Evolutionary conservation across 2,329 filamentous ascomycete species (phyloP).

Genomic region (Clonostachys byssicola): DNA sequence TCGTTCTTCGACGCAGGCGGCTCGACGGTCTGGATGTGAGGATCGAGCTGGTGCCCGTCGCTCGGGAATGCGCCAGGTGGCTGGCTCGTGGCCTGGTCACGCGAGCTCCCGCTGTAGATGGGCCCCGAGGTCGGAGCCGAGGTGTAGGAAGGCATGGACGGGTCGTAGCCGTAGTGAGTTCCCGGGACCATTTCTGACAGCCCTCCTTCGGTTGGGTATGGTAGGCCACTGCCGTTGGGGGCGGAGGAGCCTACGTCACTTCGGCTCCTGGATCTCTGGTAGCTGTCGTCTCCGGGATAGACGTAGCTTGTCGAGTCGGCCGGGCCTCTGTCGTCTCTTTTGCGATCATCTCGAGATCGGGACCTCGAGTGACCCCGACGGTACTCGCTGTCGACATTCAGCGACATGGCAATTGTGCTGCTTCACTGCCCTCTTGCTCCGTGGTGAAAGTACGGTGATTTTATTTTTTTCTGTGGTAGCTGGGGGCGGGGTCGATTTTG

Average conservation of each 20-base stretch:
- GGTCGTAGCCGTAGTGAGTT: constrained; percentile 34
- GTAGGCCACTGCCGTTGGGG: constrained; percentile 20
- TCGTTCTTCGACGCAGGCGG: constrained; percentile 1
- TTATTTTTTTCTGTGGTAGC: too few species aligned
- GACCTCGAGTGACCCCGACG: constrained; percentile 44
- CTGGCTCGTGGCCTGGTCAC: constrained; percentile 20
- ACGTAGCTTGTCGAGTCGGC: constrained; percentile 19
- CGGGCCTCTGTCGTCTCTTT: constrained; percentile 29
- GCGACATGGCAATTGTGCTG: constrained; percentile 35
- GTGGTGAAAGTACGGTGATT: too few species aligned
- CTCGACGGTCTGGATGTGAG: not conserved
- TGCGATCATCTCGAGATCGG: constrained; percentile 28
- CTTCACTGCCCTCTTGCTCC: too few species aligned
- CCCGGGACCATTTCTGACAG: constrained; percentile 30
- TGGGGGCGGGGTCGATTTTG: too few species aligned
- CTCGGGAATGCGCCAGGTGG: constrained; percentile 26
- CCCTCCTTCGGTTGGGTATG: constrained; percentile 31
- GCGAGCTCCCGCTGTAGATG: constrained; percentile 29
- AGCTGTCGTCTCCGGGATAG: constrained; percentile 35
- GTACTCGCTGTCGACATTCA: constrained; percentile 38
- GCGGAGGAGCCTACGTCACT: constrained; percentile 20
- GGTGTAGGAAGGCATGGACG: constrained; percentile 4
- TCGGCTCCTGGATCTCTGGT: constrained; percentile 20
- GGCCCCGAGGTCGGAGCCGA: constrained; percentile 9
- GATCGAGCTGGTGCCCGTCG: constrained; percentile 12